Base-by-base conservation (phyloP, 768 basidiomycete genomes). In the Rubroboletus pulcherrimus region DNA sequence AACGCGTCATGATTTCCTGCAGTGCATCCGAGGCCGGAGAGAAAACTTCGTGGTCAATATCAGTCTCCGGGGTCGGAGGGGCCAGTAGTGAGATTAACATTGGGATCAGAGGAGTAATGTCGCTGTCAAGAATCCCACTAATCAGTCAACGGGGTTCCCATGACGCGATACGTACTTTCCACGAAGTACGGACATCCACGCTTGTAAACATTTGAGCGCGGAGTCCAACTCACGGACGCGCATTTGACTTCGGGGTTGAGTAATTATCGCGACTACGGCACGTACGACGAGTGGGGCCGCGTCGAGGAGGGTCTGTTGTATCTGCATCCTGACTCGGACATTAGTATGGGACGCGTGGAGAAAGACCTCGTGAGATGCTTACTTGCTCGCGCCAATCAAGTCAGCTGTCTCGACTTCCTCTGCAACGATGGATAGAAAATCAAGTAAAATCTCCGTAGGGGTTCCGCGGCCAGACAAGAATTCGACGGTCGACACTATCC, bases 351-450 rank as follows among this genome's bases (percentile, higher is more conserved):
- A 47, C 19, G 26, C 35, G 34, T 7, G 45, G 33, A 48, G 29
- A 59, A 5, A 19, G 21, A 8, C 14, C 6, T 21, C 5, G 50
- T 5, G 43, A 31, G 48, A 78, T 34, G 26, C 86, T 71, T 63
- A 93, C 91, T 84, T 89, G 76, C 82, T 82, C 38, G 83, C 63
- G 6, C 85, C 84, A 35, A 91, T 66, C 51, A 96, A 73, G 70
- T 93, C 91, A 10, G 91, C 89, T 26, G 81, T 78, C 21, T 78
- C 78, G 7, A 91, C 77, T 66, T 97, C 93, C 64, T 95, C 91
- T 3, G 91, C 90, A 0, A 84, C 89, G 41, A 95, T 93, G 15
- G 85, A 80, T 38, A 94, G 75, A 67, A 91, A 90, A 58, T 91
- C 88, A 40, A 90, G 80, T 14, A 89, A 71, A 49, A 79, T 69